phyloP scores from a whole-genome alignment of 805 yeast genomes.

The Ogataea populi-albae region DNA sequence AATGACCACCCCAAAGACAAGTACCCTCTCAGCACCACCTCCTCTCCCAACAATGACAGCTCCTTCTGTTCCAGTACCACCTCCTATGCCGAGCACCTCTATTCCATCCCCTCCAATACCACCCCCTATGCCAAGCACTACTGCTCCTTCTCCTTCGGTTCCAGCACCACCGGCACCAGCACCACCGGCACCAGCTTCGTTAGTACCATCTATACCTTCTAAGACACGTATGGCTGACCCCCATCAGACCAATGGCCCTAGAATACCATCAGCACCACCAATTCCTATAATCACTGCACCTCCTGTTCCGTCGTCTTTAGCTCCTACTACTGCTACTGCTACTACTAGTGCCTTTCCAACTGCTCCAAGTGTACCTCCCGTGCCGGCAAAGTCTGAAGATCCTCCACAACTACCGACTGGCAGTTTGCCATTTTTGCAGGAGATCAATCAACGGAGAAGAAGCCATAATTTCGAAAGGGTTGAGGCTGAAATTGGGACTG shows the following conservation, averaged over 20 bases:
- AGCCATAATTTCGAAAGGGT: not conserved
- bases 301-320: slow-evolving; percentile 12
- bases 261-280: slow-evolving; percentile 12
- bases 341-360: too few species aligned
- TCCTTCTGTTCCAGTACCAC: slow-evolving; percentile 16
- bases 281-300: slow-evolving; percentile 24
- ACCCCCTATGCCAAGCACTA: slow-evolving; percentile 25
- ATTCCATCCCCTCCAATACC: slow-evolving; percentile 13
- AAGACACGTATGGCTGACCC: not conserved
- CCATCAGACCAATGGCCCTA: slow-evolving; percentile 8
- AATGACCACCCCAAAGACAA: slow-evolving; percentile 10
- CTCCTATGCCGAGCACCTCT: slow-evolving; percentile 11
- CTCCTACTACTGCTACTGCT: too few species aligned
- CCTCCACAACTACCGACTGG: too few species aligned
- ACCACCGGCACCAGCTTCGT: slow-evolving; percentile 9
- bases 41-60: slow-evolving; percentile 25
- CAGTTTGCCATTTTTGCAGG: slow-evolving; percentile 1
- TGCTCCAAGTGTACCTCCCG: too few species aligned
- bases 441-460: slow-evolving; percentile 1
- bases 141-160: slow-evolving; percentile 9
- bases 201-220: slow-evolving; percentile 4
- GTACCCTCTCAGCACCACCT: slow-evolving; percentile 22
- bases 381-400: too few species aligned
- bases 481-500: too few species aligned
- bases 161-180: slow-evolving; percentile 13